These are phyloP conservation scores for Aspergillus nomiae DNA, from an alignment of 2,329 filamentous ascomycete genomes.

Conservation along the genomic window DNA sequence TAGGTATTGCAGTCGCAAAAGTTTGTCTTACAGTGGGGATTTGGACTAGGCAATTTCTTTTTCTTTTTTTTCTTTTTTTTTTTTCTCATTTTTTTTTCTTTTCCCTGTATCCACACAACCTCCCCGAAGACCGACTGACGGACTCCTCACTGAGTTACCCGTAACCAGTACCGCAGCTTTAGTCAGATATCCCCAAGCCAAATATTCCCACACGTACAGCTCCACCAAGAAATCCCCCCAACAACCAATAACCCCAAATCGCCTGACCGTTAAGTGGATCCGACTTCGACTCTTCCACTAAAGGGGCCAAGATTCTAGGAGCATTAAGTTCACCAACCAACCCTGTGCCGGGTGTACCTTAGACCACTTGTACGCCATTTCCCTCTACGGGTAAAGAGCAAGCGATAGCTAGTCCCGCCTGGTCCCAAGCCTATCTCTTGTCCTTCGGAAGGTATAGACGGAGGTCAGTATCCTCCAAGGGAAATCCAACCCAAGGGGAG, in stretches of 20 bases:
- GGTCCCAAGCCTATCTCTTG: background rate
- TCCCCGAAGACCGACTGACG: background rate
- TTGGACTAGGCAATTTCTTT: background rate
- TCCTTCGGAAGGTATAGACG: background rate
- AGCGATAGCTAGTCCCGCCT: background rate
- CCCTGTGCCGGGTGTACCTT: background rate
- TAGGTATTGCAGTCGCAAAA: slow-evolving; percentile 10
- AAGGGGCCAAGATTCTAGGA: slow-evolving; percentile 4
- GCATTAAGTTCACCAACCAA: background rate
- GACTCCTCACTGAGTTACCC: background rate
- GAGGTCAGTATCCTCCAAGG: background rate
- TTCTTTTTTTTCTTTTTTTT: background rate
- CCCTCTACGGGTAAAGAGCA: background rate
- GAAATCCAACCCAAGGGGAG: background rate
- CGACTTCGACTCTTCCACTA: background rate
- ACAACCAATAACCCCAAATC: background rate
- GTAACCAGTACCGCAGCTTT: background rate
- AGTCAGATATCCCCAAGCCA: background rate
- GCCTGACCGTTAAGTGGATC: slow-evolving; percentile 8
- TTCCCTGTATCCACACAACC: background rate
- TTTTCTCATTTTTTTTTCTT: background rate
- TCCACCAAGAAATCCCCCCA: background rate
- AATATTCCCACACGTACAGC: background rate
- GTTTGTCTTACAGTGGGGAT: slow-evolving; percentile 1
- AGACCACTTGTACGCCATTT: background rate